These are phyloP conservation scores for Tetrahymena elliotti DNA, from an alignment of 73 alveolate species.

Conservation along the genomic window DNA sequence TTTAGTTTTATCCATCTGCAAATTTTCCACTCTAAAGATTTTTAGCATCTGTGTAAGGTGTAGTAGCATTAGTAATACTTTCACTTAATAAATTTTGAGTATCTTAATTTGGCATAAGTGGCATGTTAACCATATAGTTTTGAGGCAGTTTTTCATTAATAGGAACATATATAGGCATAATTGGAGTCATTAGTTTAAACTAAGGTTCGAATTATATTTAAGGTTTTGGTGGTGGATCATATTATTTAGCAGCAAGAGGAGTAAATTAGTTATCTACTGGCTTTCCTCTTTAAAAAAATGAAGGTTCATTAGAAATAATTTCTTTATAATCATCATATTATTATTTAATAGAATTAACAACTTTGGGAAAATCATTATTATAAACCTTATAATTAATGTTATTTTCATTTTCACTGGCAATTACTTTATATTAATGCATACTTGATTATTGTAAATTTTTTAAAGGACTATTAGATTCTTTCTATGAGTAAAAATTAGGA, in stretches of 20 bases:
- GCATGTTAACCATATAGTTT: neutral
- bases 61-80: neutral
- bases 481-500: neutral
- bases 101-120: neutral
- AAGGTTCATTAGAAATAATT: neutral
- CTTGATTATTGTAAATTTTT: neutral
- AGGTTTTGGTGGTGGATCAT: neutral
- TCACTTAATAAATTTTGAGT: neutral
- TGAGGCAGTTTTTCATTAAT: neutral
- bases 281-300: neutral
- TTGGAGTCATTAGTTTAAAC: neutral
- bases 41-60: neutral
- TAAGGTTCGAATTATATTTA: neutral
- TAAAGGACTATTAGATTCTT: neutral
- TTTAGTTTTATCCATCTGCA: neutral
- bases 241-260: neutral
- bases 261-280: neutral
- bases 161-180: neutral
- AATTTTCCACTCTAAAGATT: neutral
- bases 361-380: neutral
- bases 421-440: neutral
- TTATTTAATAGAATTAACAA: neutral
- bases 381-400: neutral
- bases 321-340: neutral
- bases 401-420: neutral